These are phyloP conservation scores for Colletotrichum coccodes DNA, from an alignment of 2,329 filamentous ascomycete species.

Conservation along the genomic window DNA sequence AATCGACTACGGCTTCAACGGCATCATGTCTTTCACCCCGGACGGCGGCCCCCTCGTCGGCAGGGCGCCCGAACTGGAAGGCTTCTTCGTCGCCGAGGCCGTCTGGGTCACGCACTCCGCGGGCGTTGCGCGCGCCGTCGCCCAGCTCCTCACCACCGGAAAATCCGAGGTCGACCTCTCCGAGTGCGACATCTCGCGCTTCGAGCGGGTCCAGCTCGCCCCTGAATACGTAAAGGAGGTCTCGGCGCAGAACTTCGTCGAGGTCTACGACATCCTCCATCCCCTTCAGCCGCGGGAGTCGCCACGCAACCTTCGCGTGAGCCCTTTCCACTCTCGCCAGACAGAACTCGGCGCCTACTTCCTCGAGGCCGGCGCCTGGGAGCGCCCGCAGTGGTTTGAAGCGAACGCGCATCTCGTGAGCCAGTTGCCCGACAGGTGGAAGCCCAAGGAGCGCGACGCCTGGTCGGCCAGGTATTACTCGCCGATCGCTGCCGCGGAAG, in stretches of 20 bases:
- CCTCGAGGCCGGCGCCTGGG: slow-evolving; percentile 69
- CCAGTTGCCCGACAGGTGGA: slow-evolving; percentile 63
- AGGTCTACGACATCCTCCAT: slow-evolving; percentile 73
- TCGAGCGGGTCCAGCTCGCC: slow-evolving; percentile 69
- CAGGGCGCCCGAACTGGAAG: slow-evolving; percentile 65
- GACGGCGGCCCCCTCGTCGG: slow-evolving; percentile 71
- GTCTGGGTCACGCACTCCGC: slow-evolving; percentile 76
- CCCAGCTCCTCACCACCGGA: slow-evolving; percentile 66
- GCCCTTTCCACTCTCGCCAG: slow-evolving; percentile 66
- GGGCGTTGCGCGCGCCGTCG: slow-evolving; percentile 69
- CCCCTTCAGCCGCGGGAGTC: slow-evolving; percentile 67
- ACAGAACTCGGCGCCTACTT: slow-evolving; percentile 66
- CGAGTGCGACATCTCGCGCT: slow-evolving; percentile 69
- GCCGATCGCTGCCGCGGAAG: slow-evolving; percentile 67
- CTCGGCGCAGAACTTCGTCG: slow-evolving; percentile 69
- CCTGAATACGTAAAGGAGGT: slow-evolving; percentile 67
- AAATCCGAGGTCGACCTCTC: slow-evolving; percentile 64
- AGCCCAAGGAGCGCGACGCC: slow-evolving; percentile 63
- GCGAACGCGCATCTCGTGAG: slow-evolving; percentile 62
- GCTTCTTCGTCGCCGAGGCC: slow-evolving; percentile 72
- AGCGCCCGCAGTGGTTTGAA: slow-evolving; percentile 72
- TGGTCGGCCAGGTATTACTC: slow-evolving; percentile 70
- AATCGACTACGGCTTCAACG: slow-evolving; percentile 71
- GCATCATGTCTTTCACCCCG: slow-evolving; percentile 73
- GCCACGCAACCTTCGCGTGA: slow-evolving; percentile 67